A percentile compares a stretch with the other conserved stretches of the same genome.
Conservation (phyloP, 371 early-diverging fungal species). For the Saksenaea vasiformis region DNA sequence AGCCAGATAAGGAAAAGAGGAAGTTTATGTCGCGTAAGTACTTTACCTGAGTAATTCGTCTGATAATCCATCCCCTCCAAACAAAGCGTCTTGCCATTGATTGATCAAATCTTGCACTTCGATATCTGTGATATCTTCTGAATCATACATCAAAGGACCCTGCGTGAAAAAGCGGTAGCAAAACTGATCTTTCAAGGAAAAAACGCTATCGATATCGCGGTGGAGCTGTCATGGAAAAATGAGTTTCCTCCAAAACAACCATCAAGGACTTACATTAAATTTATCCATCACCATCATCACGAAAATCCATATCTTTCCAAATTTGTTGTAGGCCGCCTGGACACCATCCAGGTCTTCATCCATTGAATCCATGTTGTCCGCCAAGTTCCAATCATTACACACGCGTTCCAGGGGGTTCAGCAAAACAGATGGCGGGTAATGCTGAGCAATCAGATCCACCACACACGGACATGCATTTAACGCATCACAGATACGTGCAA, state of each 20-base stretch:
- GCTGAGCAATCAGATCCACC: conserved; percentile 47
- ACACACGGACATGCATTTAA: conserved; percentile 32
- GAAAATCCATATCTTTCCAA: conserved; percentile 47
- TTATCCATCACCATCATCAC: conserved; percentile 26
- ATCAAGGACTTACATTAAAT: conserved; percentile 32
- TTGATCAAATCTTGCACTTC: conserved; percentile 28
- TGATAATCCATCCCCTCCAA: conserved; percentile 32
- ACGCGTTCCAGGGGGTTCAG: conserved; percentile 37
- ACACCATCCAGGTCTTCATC: conserved; percentile 39
- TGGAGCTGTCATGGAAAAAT: conserved; percentile 24
- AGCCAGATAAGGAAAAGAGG: no score
- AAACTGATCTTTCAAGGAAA: conserved; percentile 30
- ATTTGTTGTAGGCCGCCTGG: conserved; percentile 32
- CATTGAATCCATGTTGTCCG: conserved; percentile 20
- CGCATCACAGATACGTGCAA: conserved; percentile 40
- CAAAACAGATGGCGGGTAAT: conserved; percentile 35
- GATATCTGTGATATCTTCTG: conserved; percentile 12
- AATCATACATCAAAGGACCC: conserved; percentile 30
- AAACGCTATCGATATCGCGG: conserved; percentile 28
- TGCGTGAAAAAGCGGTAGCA: conserved; percentile 36
- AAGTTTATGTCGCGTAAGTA: no score
- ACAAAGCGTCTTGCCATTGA: conserved; percentile 38
- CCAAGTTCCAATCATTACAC: conserved; percentile 43
- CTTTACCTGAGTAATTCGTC: conserved; percentile 36
- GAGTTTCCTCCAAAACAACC: neutral